phyloP scores from a whole-genome alignment of 768 basidiomycete species.

The Mycena indigotica region DNA sequence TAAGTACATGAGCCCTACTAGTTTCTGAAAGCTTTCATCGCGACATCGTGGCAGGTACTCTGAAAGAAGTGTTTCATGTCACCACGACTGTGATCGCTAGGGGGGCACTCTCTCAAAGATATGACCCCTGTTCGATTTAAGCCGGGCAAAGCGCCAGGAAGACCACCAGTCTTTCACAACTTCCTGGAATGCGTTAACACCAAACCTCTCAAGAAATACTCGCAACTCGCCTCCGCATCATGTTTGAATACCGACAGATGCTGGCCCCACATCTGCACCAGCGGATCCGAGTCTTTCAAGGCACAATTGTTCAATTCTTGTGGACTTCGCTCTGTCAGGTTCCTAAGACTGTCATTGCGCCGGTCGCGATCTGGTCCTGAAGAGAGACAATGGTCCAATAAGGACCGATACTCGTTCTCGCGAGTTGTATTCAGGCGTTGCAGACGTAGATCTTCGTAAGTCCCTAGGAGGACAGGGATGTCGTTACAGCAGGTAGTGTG shows the following conservation, averaged over 20 bases:
- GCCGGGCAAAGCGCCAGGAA: too few relatives aligned
- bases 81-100: too few relatives aligned
- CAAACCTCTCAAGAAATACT: too few relatives aligned
- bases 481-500: conserved; percentile 41
- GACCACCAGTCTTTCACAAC: background rate
- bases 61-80: too few relatives aligned
- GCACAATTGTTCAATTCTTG: conserved; percentile 14
- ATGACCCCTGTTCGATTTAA: too few relatives aligned
- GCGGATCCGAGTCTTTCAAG: background rate
- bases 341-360: conserved; percentile 5
- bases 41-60: too few relatives aligned
- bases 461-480: conserved; percentile 43
- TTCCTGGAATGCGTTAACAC: too few relatives aligned
- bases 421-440: conserved; percentile 28
- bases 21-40: too few relatives aligned
- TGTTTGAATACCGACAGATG: conserved; percentile 4
- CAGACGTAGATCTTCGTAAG: conserved; percentile 50
- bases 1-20: too few relatives aligned
- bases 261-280: conserved; percentile 12
- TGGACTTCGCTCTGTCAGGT: background rate
- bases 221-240: background rate
- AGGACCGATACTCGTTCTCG: conserved; percentile 9
- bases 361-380: conserved; percentile 4
- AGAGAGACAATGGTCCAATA: conserved; percentile 9
- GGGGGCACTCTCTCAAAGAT: too few relatives aligned